Base-by-base conservation (phyloP, 208 protist species). In the Porcisia hertigi region DNA sequence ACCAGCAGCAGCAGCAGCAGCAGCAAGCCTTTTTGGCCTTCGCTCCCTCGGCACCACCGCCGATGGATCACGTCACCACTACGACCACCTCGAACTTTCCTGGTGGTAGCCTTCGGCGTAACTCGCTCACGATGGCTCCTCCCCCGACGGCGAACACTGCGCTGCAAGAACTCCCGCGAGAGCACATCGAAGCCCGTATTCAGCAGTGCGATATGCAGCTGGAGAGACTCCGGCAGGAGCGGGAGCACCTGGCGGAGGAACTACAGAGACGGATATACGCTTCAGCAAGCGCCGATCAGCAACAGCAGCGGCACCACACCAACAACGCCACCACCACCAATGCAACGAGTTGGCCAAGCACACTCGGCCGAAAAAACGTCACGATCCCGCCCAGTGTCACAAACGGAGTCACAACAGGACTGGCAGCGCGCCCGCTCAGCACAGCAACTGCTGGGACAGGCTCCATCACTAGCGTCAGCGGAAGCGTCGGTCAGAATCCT, bases 151-250 rank as follows among this genome's bases (percentile, higher is more conserved):
- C 77, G 30, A 18, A 58, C 5, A 54, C 54, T 16, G 41, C 66
- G 20, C 57, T 81, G 16, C 77, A 76, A 23, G 59, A 20, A 25
- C 55, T 81, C n/a, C 45, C 77, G 20, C 23, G 47, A 6, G n/a
- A 34, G 23, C 55, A 65, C 1, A 39, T 81, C 52, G 77, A 81
- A 52, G 52, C 25, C 20, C 41, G 71, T 45, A 69, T 81, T 18
- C 71, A 47, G 12, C 77, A 81, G n/a, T 81, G 77, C 34, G 71
- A 81, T 20, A 43, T 36, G 65, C 77, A 81, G 49, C 41, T 76
- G 34, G 14, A 53, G 70, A 60, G 57, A 47, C 52, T 67, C 57
- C 77, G 66, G 41, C 77, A 81, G 20, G 77, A 81, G 25, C 77
- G 77, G 63, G 77, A 81, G 43, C 12, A 75, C 0, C 71, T 81